phyloP scores from a whole-genome alignment of 352 stramenopile genomes.

The Pythium insidiosum region DNA sequence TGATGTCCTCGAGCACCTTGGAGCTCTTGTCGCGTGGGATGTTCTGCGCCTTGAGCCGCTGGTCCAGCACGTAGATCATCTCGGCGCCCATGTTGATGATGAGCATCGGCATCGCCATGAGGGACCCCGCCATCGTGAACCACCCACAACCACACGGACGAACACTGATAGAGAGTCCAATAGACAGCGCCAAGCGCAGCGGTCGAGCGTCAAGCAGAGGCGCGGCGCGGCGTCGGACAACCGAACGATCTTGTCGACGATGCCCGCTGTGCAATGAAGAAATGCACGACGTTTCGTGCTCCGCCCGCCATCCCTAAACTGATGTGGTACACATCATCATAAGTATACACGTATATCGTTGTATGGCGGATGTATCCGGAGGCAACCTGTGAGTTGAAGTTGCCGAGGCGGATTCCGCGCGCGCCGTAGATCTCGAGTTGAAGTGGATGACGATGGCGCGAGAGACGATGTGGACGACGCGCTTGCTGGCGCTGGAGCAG shows the following conservation, averaged over 20 bases:
- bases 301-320: neutral
- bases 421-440: too few species aligned
- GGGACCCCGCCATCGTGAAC: constrained; percentile 37
- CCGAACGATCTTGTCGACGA: too few species aligned
- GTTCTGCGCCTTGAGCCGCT: constrained; percentile 88
- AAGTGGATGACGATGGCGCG: too few species aligned
- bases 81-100: constrained; percentile 92
- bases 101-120: constrained; percentile 89
- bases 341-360: too few species aligned
- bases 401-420: too few species aligned
- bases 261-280: neutral
- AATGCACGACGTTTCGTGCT: neutral
- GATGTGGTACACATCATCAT: neutral
- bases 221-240: too few species aligned
- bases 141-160: neutral
- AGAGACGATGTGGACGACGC: too few species aligned
- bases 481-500: too few species aligned
- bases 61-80: constrained; percentile 92
- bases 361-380: too few species aligned
- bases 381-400: too few species aligned
- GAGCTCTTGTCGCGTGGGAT: constrained; percentile 86
- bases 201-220: too few species aligned
- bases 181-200: neutral
- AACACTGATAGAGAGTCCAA: neutral
- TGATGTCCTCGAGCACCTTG: constrained; percentile 88